Percentiles rank a stretch among this genome's conserved stretches.
These are phyloP conservation scores for Lunasporangiospora selenospora DNA, from an alignment of 192 early-diverging fungal genomes.

Conservation along the genomic window DNA sequence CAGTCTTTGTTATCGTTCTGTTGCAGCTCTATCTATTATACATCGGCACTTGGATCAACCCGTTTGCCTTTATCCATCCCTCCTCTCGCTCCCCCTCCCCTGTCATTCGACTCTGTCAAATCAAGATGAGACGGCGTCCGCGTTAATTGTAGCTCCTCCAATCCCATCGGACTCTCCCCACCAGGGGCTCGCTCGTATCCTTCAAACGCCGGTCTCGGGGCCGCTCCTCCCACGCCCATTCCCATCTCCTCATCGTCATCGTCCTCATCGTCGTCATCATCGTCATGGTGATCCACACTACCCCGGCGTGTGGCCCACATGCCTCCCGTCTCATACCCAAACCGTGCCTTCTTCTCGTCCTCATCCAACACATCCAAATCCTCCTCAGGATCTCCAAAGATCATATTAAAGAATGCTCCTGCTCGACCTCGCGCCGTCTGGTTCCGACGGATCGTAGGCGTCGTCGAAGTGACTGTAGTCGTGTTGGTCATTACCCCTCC, in stretches of 20 bases:
- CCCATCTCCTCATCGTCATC: slow-evolving; percentile 25
- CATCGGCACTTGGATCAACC: slow-evolving; percentile 5
- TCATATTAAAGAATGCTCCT: slow-evolving; percentile 36
- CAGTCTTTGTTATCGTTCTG: background rate
- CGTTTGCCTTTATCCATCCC: background rate
- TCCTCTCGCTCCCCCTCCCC: background rate
- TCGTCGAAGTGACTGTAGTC: too few relatives aligned
- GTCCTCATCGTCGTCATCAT: slow-evolving; percentile 37
- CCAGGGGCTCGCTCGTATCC: background rate
- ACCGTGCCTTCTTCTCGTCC: slow-evolving; percentile 9
- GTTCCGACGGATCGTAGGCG: too few relatives aligned
- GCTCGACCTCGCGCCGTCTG: slow-evolving; percentile 5
- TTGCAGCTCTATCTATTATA: background rate
- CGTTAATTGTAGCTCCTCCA: slow-evolving; percentile 15
- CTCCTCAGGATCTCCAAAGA: slow-evolving; percentile 23
- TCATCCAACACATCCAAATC: slow-evolving; percentile 13
- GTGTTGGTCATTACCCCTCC: too few relatives aligned
- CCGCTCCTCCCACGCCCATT: background rate
- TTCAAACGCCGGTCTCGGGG: background rate
- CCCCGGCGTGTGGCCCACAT: slow-evolving; percentile 22
- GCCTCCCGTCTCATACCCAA: slow-evolving; percentile 36
- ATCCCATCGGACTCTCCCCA: slow-evolving; percentile 1
- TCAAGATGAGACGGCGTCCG: slow-evolving; percentile 33
- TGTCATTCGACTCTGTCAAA: slow-evolving; percentile 4
- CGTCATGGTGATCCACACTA: slow-evolving; percentile 14